A percentile compares a stretch with the other conserved stretches of the same genome.
phyloP scores from a whole-genome alignment of 306 rosid species.

The Purshia tridentata region DNA sequence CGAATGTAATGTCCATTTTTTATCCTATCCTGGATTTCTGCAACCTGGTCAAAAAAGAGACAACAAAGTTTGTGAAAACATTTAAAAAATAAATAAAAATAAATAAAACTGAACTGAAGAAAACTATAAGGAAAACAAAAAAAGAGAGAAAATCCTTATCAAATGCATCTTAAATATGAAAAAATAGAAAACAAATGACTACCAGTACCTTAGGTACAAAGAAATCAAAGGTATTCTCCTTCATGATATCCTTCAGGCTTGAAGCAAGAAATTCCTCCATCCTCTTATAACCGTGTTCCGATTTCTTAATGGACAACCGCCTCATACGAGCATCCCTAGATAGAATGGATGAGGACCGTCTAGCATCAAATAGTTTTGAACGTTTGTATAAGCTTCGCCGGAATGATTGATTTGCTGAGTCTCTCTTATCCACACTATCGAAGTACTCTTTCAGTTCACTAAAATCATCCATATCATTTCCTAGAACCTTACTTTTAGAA shows the following conservation, averaged over 20 bases:
- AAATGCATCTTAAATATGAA: constrained; percentile 1
- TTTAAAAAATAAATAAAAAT: not conserved
- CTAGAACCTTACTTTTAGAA: constrained; percentile 56
- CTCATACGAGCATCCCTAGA: constrained; percentile 99
- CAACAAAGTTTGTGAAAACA: constrained; percentile 6
- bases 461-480: constrained; percentile 66
- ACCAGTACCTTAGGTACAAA: constrained; percentile 83
- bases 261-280: constrained; percentile 91
- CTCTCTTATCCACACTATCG: constrained; percentile 94
- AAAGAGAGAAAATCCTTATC: not conserved
- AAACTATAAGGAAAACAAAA: not conserved
- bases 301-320: constrained; percentile 91
- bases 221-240: constrained; percentile 71
- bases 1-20: constrained; percentile 79
- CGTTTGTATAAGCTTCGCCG: constrained; percentile 88
- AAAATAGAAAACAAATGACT: not conserved
- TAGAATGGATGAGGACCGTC: constrained; percentile 92
- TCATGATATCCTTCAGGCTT: constrained; percentile 86
- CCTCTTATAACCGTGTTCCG: constrained; percentile 89
- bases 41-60: constrained; percentile 59
- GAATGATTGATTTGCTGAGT: constrained; percentile 72
- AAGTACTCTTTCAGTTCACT: constrained; percentile 90
- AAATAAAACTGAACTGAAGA: not conserved
- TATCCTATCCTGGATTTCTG: constrained; percentile 88
- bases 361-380: constrained; percentile 91